Conservation (phyloP, 2,329 filamentous ascomycete genomes). For the Aplosporella prunicola region DNA sequence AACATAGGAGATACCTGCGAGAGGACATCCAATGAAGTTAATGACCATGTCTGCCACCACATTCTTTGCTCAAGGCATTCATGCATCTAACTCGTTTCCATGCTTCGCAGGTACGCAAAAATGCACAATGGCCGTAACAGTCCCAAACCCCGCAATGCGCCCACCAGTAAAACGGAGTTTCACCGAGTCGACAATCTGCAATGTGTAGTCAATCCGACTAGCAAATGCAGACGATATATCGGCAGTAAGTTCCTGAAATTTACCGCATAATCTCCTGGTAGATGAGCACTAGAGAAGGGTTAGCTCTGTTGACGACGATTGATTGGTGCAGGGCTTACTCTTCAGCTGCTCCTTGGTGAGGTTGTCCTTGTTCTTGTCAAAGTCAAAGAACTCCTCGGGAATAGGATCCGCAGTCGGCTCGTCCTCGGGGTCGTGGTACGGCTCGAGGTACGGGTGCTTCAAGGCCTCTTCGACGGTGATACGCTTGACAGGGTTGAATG, state of each 20-base stretch:
- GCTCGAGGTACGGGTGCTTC: conserved; percentile 95
- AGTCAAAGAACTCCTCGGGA: conserved; percentile 98
- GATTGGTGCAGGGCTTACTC: conserved; percentile 44
- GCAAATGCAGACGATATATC: too few species aligned
- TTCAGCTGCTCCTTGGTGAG: conserved; percentile 98
- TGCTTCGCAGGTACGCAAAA: too few species aligned
- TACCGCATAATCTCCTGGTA: conserved; percentile 91
- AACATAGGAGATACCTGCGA: too few species aligned
- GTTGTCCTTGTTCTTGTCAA: conserved; percentile 99
- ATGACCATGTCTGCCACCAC: too few species aligned
- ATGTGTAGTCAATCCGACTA: too few species aligned
- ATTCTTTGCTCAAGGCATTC: too few species aligned
- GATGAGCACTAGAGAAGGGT: conserved; percentile 55
- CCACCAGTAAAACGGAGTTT: too few species aligned
- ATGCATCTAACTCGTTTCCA: too few species aligned
- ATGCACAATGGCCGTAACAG: too few species aligned
- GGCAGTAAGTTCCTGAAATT: conserved; percentile 14
- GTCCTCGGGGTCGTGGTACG: conserved; percentile 97
- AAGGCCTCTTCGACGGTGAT: conserved; percentile 96
- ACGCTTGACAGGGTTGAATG: conserved; percentile 97
- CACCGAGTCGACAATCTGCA: too few species aligned
- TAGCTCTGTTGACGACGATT: conserved; percentile 11
- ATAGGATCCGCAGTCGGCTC: conserved; percentile 95
- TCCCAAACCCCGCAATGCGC: too few species aligned
- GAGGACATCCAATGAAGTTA: too few species aligned